A percentile compares a stretch with the other conserved stretches of the same genome.
phyloP scores from a whole-genome alignment of 2,329 filamentous ascomycete species.

The Cercospora janseana region DNA sequence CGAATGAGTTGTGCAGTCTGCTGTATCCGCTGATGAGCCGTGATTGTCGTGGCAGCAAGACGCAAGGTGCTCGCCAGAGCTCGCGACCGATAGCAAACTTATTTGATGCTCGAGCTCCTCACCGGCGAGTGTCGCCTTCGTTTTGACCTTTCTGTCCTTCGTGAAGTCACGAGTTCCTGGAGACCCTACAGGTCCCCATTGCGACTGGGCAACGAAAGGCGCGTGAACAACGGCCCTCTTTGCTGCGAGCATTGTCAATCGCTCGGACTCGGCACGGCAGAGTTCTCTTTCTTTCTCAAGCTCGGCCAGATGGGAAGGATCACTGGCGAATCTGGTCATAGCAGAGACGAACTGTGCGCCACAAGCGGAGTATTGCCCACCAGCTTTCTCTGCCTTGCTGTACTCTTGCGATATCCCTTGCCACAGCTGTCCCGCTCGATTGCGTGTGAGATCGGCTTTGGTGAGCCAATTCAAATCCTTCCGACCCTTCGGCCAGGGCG shows the following conservation, averaged over 20 bases:
- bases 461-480: background rate
- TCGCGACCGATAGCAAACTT: background rate
- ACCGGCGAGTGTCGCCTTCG: background rate
- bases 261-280: background rate
- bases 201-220: background rate
- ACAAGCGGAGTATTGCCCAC: background rate
- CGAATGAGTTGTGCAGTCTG: too few relatives aligned
- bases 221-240: background rate
- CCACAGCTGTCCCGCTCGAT: background rate
- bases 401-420: background rate
- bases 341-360: background rate
- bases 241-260: background rate
- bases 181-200: background rate
- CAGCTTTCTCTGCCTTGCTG: background rate
- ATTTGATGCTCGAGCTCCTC: background rate
- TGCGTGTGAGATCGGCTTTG: background rate
- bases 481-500: conserved; percentile 12
- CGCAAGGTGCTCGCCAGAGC: background rate
- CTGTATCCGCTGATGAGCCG: background rate
- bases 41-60: background rate
- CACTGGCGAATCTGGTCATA: background rate
- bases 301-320: background rate
- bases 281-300: background rate
- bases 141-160: background rate
- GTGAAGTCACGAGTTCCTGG: background rate